These are phyloP conservation scores for Iodosphaeria phyllophila DNA, from an alignment of 2,329 filamentous ascomycete species.

Conservation along the genomic window DNA sequence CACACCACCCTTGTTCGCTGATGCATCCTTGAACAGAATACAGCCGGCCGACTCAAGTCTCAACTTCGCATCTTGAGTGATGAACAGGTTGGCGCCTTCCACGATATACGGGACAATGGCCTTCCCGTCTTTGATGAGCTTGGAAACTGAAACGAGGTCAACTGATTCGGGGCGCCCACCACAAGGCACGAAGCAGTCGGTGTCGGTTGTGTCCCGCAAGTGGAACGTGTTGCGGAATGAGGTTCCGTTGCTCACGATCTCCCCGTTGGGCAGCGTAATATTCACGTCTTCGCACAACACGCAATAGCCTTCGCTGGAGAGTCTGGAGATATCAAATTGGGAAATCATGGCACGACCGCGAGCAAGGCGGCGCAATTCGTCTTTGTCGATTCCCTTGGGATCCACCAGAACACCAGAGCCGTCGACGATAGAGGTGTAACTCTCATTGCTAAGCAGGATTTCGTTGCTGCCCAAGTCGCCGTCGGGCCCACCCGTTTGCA, in stretches of 20 bases:
- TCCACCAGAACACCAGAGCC: constrained; percentile 90
- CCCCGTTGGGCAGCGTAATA: constrained; percentile 70
- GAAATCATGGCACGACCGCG: constrained; percentile 78
- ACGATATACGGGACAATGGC: constrained; percentile 82
- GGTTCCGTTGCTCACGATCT: constrained; percentile 77
- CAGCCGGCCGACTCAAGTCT: constrained; percentile 90
- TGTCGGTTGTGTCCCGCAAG: constrained; percentile 55
- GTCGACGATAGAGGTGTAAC: constrained; percentile 90
- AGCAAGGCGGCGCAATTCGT: constrained; percentile 70
- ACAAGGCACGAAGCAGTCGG: constrained; percentile 87
- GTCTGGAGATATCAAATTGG: constrained; percentile 67
- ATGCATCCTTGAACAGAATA: constrained; percentile 92
- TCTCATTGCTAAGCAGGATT: constrained; percentile 89
- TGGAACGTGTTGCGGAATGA: constrained; percentile 97
- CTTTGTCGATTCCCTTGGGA: constrained; percentile 69
- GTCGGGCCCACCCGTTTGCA: constrained; percentile 95
- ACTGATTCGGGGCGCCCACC: constrained; percentile 94
- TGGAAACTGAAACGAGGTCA: constrained; percentile 65
- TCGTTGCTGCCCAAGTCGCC: constrained; percentile 96
- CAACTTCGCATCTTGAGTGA: constrained; percentile 94
- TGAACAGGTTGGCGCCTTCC: constrained; percentile 95
- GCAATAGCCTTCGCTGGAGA: constrained; percentile 77
- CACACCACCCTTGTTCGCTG: constrained; percentile 95
- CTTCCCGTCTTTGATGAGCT: constrained; percentile 82
- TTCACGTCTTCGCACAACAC: constrained; percentile 85